phyloP scores from a whole-genome alignment of 1,139 yeast genomes.

The Pichia kudriavzevii region DNA sequence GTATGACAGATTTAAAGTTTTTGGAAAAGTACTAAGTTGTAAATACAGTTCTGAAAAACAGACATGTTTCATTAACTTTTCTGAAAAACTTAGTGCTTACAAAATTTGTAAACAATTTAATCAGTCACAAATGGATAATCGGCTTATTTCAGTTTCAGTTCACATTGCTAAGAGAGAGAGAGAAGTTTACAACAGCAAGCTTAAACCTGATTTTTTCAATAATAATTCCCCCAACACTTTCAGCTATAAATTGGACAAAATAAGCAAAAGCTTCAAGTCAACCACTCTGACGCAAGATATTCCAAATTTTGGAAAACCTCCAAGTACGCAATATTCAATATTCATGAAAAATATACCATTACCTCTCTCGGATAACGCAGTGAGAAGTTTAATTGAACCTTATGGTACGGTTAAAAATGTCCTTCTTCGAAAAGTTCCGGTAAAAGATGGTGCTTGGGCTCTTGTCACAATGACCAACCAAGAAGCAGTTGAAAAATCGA shows the following conservation, averaged over 20 bases:
- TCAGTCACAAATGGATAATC: slow-evolving; percentile 23
- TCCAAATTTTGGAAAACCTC: slow-evolving; percentile 3
- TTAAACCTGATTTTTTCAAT: no score
- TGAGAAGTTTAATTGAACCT: slow-evolving; percentile 31
- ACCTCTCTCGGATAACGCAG: slow-evolving; percentile 30
- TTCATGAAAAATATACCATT: slow-evolving; percentile 40
- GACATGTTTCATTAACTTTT: slow-evolving; percentile 41
- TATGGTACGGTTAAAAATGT: slow-evolving; percentile 38
- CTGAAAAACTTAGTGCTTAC: slow-evolving; percentile 33
- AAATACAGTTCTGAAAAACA: slow-evolving; percentile 35
- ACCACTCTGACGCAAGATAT: no score
- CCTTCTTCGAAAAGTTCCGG: slow-evolving; percentile 31
- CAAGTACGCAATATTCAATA: slow-evolving; percentile 31
- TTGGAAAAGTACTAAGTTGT: slow-evolving; percentile 40
- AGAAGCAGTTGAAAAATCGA: slow-evolving; percentile 23
- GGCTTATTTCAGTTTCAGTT: slow-evolving; percentile 32
- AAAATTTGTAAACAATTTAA: slow-evolving; percentile 33
- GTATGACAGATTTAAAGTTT: slow-evolving; percentile 35
- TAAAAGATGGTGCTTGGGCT: slow-evolving; percentile 38
- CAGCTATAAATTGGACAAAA: no score
- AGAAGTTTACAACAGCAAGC: no score
- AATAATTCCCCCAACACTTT: no score
- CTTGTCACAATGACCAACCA: slow-evolving; percentile 35
- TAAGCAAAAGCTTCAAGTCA: no score
- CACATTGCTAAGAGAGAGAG: slow-evolving; percentile 35